Percentiles rank a stretch among this genome's conserved stretches.
Evolutionary conservation across 2,329 filamentous ascomycete genomes (phyloP).

Genomic region (Hypoxylon sp.): DNA sequence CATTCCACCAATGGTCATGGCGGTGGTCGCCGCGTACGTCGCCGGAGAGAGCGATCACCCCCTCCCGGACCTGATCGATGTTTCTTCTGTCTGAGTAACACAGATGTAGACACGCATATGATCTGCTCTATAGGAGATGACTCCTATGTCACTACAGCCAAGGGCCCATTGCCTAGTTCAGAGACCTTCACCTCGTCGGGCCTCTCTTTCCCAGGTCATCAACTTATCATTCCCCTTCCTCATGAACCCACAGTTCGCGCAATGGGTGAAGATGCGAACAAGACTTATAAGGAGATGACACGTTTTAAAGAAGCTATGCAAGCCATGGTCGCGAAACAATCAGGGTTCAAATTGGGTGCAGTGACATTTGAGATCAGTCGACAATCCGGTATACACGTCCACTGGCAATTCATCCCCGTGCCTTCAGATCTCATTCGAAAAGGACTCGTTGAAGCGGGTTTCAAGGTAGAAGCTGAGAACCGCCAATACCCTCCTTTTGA

Average conservation of each 20-base stretch:
- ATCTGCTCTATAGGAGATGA: slow-evolving; percentile 91
- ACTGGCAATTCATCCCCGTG: slow-evolving; percentile 94
- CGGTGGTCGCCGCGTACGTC: slow-evolving; percentile 62
- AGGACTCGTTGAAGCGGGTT: slow-evolving; percentile 87
- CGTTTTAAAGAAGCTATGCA: slow-evolving; percentile 84
- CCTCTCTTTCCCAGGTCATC: slow-evolving; percentile 84
- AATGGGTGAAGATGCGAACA: slow-evolving; percentile 73
- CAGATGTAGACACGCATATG: slow-evolving; percentile 86
- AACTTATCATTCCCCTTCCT: slow-evolving; percentile 90
- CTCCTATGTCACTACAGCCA: slow-evolving; percentile 90
- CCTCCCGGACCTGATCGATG: slow-evolving; percentile 83
- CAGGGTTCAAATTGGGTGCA: slow-evolving; percentile 76
- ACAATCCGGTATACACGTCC: slow-evolving; percentile 83
- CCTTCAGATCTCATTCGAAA: slow-evolving; percentile 76
- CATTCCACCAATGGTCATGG: slow-evolving; percentile 58
- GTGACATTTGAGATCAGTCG: slow-evolving; percentile 96
- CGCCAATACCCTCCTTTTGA: slow-evolving; percentile 67
- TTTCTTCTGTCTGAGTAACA: slow-evolving; percentile 96
- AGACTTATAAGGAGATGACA: slow-evolving; percentile 84
- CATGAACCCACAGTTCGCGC: slow-evolving; percentile 82
- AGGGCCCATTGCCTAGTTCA: slow-evolving; percentile 84
- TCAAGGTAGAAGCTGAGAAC: slow-evolving; percentile 90
- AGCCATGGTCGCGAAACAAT: slow-evolving; percentile 76
- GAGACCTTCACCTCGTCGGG: slow-evolving; percentile 75
- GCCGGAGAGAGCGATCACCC: slow-evolving; percentile 64